Evolutionary conservation across 2,329 filamentous ascomycete genomes (phyloP).

Genomic region (Botrytis fabae): DNA sequence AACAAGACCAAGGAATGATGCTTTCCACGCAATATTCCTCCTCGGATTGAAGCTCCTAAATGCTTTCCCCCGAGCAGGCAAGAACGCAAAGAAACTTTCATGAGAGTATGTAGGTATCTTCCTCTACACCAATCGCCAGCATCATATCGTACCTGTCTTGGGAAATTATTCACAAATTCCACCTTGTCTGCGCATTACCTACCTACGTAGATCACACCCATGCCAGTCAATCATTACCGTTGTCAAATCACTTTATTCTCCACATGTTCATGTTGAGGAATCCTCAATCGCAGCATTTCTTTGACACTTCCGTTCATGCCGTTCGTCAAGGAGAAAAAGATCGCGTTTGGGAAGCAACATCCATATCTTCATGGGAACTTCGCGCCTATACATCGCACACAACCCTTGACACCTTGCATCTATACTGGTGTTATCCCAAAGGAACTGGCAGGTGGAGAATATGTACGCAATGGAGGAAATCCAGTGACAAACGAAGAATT

Average conservation of each 20-base stretch:
- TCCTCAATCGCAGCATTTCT: constrained; percentile 28
- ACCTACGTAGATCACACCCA: neutral
- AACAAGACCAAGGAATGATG: neutral
- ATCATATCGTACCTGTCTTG: neutral
- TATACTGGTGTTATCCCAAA: constrained; percentile 59
- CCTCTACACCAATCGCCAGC: neutral
- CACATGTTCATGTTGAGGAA: constrained; percentile 10
- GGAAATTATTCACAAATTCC: neutral
- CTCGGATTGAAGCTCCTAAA: neutral
- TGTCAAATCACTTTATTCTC: neutral
- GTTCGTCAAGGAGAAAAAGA: constrained; percentile 31
- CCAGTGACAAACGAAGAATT: constrained; percentile 62
- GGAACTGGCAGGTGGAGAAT: constrained; percentile 69
- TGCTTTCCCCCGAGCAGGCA: neutral
- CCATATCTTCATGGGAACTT: constrained; percentile 67
- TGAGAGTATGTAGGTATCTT: neutral
- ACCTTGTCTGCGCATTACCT: no score
- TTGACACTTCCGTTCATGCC: constrained; percentile 31
- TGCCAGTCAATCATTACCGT: neutral
- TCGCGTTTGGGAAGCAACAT: constrained; percentile 33
- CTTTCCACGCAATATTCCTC: neutral
- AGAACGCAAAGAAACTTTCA: neutral
- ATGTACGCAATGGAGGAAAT: constrained; percentile 71
- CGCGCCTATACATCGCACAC: constrained; percentile 60
- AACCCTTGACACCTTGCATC: constrained; percentile 56